Base-by-base conservation (phyloP, 2,329 filamentous ascomycete genomes). In the Botrytis tulipae region DNA sequence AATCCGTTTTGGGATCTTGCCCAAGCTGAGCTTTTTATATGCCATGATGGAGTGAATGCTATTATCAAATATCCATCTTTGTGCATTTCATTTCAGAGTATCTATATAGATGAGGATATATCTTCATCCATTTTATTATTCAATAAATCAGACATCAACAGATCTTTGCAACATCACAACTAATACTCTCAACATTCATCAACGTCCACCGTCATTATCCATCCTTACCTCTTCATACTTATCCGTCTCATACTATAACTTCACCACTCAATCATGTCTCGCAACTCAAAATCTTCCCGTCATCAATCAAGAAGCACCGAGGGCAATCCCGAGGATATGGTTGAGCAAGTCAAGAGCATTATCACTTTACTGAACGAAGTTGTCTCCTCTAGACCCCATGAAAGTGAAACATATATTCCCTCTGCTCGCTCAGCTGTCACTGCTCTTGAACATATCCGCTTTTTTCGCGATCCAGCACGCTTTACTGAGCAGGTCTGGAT, bases 401-500 rank as follows among this genome's bases (percentile, higher is more conserved):
- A 81, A 70, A 82, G 81, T 78, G 78, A 79, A 72, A 75, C 75
- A 14, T 80, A 78, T 74, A 78, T 82, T n/a, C 81, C 82, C 73
- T 79, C 83, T 67, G 83, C 83, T 46, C 79, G 83, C 65, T 81
- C 82, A 22, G 81, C 83, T 40, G 82, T 83, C 51, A 75, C 78
- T 48, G 82, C 83, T 51, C 77, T 85, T 29, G 82, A 84, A 48
- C 76, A 78, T 12, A 80, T 82, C 32, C 79, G 78, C 16, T 83
- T 84, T 74, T 83, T 84, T 77, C 78, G 80, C 42, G 79, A 82
- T 69, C 67, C 79, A 18, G 73, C 78, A 57, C 80, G 80, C 20
- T 79, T 82, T 73, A 76, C 80, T 42, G 82, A 84, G 75, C 83
- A 84, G 76, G 76, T 82, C 20, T 83, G 81, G 81, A 78, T 84